A percentile compares a stretch with the other conserved stretches of the same genome.
Evolutionary conservation across 2,329 filamentous ascomycete species (phyloP).

Genomic region (Karstenula rhodostoma): DNA sequence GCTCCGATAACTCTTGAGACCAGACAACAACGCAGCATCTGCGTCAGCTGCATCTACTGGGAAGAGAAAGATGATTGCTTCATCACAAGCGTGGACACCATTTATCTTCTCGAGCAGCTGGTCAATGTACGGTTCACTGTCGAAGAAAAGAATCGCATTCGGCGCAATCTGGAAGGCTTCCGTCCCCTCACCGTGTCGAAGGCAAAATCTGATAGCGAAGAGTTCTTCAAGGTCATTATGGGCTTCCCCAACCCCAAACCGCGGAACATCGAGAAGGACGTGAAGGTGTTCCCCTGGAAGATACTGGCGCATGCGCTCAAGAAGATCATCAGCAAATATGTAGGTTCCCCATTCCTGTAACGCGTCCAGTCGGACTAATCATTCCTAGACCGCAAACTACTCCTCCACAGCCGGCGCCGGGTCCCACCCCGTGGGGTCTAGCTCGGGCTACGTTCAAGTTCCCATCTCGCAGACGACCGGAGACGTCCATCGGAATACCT

Average conservation of each 20-base stretch:
- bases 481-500: conserved; percentile 57
- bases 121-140: conserved; percentile 89
- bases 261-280: conserved; percentile 97
- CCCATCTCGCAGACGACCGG: conserved; percentile 58
- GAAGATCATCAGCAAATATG: conserved; percentile 99
- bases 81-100: conserved; percentile 96
- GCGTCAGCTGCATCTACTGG: conserved; percentile 98
- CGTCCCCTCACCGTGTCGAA: conserved; percentile 93
- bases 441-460: conserved; percentile 47
- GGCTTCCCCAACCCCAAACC: conserved; percentile 94
- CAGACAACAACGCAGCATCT: conserved; percentile 82
- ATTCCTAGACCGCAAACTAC: conserved; percentile 69
- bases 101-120: conserved; percentile 90
- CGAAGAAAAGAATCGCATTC: conserved; percentile 98
- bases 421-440: conserved; percentile 50
- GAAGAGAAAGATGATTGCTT: conserved; percentile 88
- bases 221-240: conserved; percentile 99
- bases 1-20: conserved; percentile 80
- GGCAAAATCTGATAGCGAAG: conserved; percentile 87
- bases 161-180: conserved; percentile 94
- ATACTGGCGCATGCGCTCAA: conserved; percentile 85
- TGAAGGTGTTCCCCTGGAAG: conserved; percentile 98
- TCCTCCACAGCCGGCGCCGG: conserved; percentile 67
- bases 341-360: conserved; percentile 52
- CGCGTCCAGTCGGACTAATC: conserved; percentile 44